Evolutionary conservation across 2,329 filamentous ascomycete species (phyloP), one percentile per base, ranked within the genome.

Genomic region (Fragosphaeria purpurea): DNA sequence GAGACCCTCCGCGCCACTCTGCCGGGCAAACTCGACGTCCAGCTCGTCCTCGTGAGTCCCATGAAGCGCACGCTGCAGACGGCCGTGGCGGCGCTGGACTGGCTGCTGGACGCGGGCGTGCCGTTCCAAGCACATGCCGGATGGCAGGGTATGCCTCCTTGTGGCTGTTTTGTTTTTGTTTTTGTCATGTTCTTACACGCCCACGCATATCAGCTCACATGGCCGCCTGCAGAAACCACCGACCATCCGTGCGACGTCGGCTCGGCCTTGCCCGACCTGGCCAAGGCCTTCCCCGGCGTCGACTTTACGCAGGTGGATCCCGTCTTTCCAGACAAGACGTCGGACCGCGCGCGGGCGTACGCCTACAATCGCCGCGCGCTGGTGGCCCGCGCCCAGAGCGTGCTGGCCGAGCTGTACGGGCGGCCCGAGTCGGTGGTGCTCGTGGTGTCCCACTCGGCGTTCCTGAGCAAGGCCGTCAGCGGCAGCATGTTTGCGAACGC

Each of bases 61-160:
- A 83, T 85, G 78, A 69, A 72, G 12, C 72, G 83, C 34, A 85
- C 82, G 2, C 67, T 85, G 34, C 78, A 86, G 64, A 86, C 83
- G 2, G 75, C 81, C 1, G 66, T 75, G 41, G 67, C 76, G 7
- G 73, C 74, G 0, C 66, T 85, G 1, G 74, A 76, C 56, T 83
- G 75, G 72, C 66, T 85, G 44, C 67, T 80, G 46, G 70, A 75
- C 22, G 65, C 64, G 42, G 77, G 76, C 1, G 67, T 82, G 22
- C 71, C 69, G 44, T 70, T 84, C 31, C 65, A 75, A 45, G 74
- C 77, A 1, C 72, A 80, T 58, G 80, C 82, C 4, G 71, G 72
- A 50, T 86, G 82, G 82, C 82, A 86, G 69, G 78, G 77, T 80
- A 46, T 3, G 41, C 7, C 35, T 11, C 35, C 35, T 7, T 3